Conservation (phyloP, 2,329 filamentous ascomycete species). For the Dothiorella sarmentorum region DNA sequence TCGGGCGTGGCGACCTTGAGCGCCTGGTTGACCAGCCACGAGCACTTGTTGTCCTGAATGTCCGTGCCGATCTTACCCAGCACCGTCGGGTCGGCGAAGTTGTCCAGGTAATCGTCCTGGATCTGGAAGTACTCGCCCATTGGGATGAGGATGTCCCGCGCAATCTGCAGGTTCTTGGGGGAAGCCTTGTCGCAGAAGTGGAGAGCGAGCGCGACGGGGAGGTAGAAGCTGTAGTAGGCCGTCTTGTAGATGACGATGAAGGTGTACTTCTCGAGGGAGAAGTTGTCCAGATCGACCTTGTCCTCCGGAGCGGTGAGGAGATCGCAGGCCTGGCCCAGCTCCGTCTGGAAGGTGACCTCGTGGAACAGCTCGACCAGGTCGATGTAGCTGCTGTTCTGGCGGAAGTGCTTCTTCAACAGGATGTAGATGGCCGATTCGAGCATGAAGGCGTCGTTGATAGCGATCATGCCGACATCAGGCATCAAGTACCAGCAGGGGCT, state of each 20-base stretch:
- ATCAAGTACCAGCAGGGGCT: slow-evolving; percentile 96
- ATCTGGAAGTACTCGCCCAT: slow-evolving; percentile 99
- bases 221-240: slow-evolving; percentile 98
- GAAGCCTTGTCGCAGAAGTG: slow-evolving; percentile 82
- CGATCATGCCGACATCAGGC: slow-evolving; percentile 85
- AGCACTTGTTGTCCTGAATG: slow-evolving; percentile 99
- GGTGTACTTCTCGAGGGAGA: slow-evolving; percentile 89
- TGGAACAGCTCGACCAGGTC: slow-evolving; percentile 96
- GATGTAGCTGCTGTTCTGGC: slow-evolving; percentile 78
- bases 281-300: slow-evolving; percentile 87
- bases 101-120: slow-evolving; percentile 98
- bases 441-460: slow-evolving; percentile 92
- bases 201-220: slow-evolving; percentile 88
- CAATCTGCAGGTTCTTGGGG: slow-evolving; percentile 81
- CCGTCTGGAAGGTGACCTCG: slow-evolving; percentile 88
- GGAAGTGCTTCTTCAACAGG: slow-evolving; percentile 92
- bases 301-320: slow-evolving; percentile 95
- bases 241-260: slow-evolving; percentile 99
- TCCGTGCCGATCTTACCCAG: slow-evolving; percentile 99
- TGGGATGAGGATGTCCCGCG: slow-evolving; percentile 88
- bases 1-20: slow-evolving; percentile 74
- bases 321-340: slow-evolving; percentile 92
- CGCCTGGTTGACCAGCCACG: slow-evolving; percentile 95
- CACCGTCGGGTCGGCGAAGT: slow-evolving; percentile 85
- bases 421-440: slow-evolving; percentile 80